Evolutionary conservation across 768 basidiomycete species (phyloP), one percentile per base, ranked within the genome.

Genomic region (Amanita brunnescens): DNA sequence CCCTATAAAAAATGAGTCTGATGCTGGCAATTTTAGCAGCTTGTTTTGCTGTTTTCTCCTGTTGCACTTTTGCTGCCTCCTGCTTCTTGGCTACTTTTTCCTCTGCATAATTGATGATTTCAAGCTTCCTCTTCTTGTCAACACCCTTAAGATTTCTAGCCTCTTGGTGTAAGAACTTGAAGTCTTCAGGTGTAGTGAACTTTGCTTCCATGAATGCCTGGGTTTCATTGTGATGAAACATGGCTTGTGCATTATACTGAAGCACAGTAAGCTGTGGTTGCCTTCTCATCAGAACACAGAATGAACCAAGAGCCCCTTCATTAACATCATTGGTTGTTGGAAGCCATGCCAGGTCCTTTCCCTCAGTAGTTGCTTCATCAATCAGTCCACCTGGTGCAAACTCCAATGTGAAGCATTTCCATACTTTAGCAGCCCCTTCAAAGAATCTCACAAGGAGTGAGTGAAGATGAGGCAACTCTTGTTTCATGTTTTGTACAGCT

Each of bases 161-260:
- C 13, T 41, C 40, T 13, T 41, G 40, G 13, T 41, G 40, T 13
- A 41, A 13, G 18, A 41, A 41, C 13, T 41, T 41, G 23, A 4
- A 41, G 20, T 41, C 40, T 18, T 41, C 40, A 41, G 35, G 10
- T 9, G 23, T 5, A 20, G 10, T 18, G 62, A 52, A 35, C 63
- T 47, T 1, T 61, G 59, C 7, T 63, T 33, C 14, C 37, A 41
- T 20, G 32, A 20, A 2, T 29, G 45, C 37, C 7, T 61, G 47
- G 9, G 46, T 13, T 4, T 55, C 52, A 10, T 64, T 44, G 2
- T 44, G 26, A 55, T 41, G 21, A 20, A 20, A 20, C 40, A 41
- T 18, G 3, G 9, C 39, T 14, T 44, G 42, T 6, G 42, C 42
- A 44, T 44, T 44, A 14, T 44, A 44, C 4, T 44, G 42, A 24